Base-by-base conservation (phyloP, 495 filamentous ascomycete genomes). In the Hypoxylon cercidicola region DNA sequence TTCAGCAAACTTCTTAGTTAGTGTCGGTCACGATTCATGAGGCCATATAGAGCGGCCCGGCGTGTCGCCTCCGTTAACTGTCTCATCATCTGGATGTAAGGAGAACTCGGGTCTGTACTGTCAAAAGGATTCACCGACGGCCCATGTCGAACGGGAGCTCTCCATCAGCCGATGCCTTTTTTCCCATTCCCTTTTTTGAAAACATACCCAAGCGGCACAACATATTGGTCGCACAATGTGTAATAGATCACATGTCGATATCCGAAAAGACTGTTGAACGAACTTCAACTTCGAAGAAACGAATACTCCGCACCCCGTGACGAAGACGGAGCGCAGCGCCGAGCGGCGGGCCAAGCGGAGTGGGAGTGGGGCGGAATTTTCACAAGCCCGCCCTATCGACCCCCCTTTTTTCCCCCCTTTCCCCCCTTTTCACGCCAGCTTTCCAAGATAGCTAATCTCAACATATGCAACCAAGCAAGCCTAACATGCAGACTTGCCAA, bases 341-440 rank as follows among this genome's bases (percentile, higher is more conserved):
- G 60, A 28, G 25, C 39, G 37, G 60, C 53, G 60, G 60, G 53
- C 39, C 35, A 50, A 58, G 64, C 64, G 64, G 59, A 59, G 64
- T 62, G 59, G 64, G 59, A 59, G 64, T 62, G 59, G 59, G 53
- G 59, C 59, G 64, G 64, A 51, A 46, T 25, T 28, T 2, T 55
- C 10, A 19, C 43, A 23, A 62, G 54, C 59, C 64, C 58, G 58
- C 64, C 43, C 41, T 59, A 32, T 54, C 11, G 34, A 12, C 34
- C 34, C 18, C 19, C 49, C 16, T 40, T 28, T n/a, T 45, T 45
- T 11, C 12, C 16, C 43, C 43, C 34, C 47, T 43, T 49, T 12
- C 45, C 39, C 25, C 13, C 15, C n/a, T 41, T 15, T 19, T 12
- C 32, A 34, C 4, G 9, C 40, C 44, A 45, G 15, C 55, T 61